Base-by-base conservation (phyloP, 345 rosid species). In the Moringa oleifera region DNA sequence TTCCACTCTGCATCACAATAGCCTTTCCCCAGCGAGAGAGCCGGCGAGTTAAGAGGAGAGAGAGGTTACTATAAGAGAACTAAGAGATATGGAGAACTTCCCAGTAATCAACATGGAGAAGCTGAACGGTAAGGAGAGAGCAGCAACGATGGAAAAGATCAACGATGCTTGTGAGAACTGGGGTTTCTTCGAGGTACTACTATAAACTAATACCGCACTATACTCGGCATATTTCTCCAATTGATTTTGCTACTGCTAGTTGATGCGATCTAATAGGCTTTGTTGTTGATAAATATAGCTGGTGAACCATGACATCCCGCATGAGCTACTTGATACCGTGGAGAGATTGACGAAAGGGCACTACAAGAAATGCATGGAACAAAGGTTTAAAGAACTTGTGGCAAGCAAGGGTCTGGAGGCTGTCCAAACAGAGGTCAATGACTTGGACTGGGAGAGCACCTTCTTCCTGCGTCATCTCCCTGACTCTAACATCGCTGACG, bases 81-180 rank as follows among this genome's bases (percentile, higher is more conserved):
- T n/a, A n/a, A n/a, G n/a, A 62, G 19, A 68, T 31, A 89, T 92
- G 95, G 93, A 74, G 68, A 68, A 52, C 65, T 84, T 87, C 68
- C 97, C 95, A 7, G 77, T 87, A 25, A 91, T 91, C 65, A 74
- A 68, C 83, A 49, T 86, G 65, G 91, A 71, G 76, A 87, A 80
- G 53, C 70, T 87, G 21, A 76, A 80, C n/a, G 93, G 95, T 50
- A 83, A 77, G 63, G 88, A 80, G 75, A 81, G 91, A 72, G 65
- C 67, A 20, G 59, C 69, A 31, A 77, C 73, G 60, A 76, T 86
- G 98, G 84, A 79, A 61, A 71, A 80, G 71, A 90, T 93, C 81
- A 78, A 86, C 51, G 96, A 90, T 75, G 98, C 97, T 71, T 93
- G 98, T 63, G 96, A 93, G 63, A 93, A 88, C 71, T 93, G 98